Evolutionary conservation across 257 asterid species (phyloP).

Genomic region (Solanum arcanum): DNA sequence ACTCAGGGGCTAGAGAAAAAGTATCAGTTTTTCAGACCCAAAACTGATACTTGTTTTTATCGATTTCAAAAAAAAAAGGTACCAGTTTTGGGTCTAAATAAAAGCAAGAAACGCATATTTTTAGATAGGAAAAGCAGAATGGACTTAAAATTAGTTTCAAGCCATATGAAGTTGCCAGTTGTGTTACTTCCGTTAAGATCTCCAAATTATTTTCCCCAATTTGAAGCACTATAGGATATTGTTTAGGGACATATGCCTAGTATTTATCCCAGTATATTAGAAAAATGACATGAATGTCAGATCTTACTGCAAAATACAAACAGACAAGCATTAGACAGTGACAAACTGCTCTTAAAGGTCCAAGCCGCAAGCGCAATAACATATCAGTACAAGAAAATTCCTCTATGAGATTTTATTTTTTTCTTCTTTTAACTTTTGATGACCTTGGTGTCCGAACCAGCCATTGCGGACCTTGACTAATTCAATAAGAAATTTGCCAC

Average conservation of each 20-base stretch:
- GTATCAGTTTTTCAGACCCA: conserved; percentile 1
- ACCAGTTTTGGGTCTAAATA: conserved; percentile 8
- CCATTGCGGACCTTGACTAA: background rate
- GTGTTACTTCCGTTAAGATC: conserved; percentile 68
- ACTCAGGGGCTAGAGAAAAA: conserved; percentile 63
- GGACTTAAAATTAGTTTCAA: conserved; percentile 85
- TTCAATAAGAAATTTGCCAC: background rate
- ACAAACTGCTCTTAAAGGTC: background rate
- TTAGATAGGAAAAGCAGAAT: conserved; percentile 9
- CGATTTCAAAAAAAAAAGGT: background rate
- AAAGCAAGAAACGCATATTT: background rate
- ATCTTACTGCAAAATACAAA: background rate
- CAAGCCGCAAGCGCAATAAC: background rate
- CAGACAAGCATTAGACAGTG: background rate
- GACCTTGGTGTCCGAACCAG: background rate
- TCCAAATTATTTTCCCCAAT: conserved; percentile 85
- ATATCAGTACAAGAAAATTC: background rate
- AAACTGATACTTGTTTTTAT: too few species aligned
- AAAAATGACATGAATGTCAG: conserved; percentile 11
- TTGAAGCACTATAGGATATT: conserved; percentile 93
- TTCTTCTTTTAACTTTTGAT: background rate
- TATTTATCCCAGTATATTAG: conserved; percentile 56
- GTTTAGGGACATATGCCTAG: conserved; percentile 78
- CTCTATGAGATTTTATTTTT: too few species aligned
- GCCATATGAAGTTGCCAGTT: conserved; percentile 77